Evolutionary conservation across 768 basidiomycete genomes (phyloP).

Genomic region (Rhizopogon vinicolor): DNA sequence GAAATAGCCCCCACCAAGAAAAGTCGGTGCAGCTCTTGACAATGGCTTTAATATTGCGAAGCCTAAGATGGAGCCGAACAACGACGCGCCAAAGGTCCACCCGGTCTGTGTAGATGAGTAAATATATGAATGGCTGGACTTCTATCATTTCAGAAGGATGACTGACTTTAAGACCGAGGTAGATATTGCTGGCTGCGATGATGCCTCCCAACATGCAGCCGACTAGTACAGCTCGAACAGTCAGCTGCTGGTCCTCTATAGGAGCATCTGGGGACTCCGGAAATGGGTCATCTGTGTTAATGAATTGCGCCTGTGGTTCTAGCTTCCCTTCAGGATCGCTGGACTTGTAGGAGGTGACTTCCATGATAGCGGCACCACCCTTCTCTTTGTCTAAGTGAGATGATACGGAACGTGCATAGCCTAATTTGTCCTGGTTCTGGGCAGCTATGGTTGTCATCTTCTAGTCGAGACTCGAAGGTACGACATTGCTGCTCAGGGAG

Average conservation of each 20-base stretch:
- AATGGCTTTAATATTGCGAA: constrained; percentile 57
- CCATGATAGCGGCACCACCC: not conserved
- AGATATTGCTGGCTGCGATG: constrained; percentile 59
- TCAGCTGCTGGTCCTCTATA: constrained; percentile 46
- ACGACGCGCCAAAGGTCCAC: constrained; percentile 59
- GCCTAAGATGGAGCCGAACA: constrained; percentile 37
- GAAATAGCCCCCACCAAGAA: constrained; percentile 47
- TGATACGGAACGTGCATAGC: not conserved
- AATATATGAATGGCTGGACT: not conserved
- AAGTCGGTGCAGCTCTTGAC: constrained; percentile 40
- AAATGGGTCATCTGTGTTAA: constrained; percentile 35
- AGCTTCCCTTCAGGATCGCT: not conserved
- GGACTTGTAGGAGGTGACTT: not conserved
- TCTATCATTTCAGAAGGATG: not conserved
- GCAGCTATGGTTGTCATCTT: not conserved
- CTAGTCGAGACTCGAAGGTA: not conserved
- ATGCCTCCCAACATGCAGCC: constrained; percentile 46
- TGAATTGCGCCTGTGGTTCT: not conserved
- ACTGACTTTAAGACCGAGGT: constrained; percentile 51
- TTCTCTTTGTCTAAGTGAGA: not conserved
- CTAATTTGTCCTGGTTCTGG: not conserved
- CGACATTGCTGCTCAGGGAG: not conserved
- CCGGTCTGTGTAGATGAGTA: constrained; percentile 32
- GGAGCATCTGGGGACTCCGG: constrained; percentile 40
- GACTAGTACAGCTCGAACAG: constrained; percentile 42